Evolutionary conservation across 257 asterid species (phyloP).

Genomic region (Fraxinus americana): DNA sequence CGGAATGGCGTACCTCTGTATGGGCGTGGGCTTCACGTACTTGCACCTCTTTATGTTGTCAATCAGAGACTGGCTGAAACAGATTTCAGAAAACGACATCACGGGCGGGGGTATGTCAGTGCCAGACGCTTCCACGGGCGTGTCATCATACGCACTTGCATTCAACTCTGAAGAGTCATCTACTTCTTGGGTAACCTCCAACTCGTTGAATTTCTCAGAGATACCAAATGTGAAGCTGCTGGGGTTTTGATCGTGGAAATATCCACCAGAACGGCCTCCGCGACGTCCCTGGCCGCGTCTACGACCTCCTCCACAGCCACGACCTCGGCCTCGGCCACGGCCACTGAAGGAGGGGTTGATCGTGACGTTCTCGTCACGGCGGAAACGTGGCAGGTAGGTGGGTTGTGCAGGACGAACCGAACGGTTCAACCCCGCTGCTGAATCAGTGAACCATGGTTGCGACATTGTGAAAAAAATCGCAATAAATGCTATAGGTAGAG

Average conservation of each 20-base stretch:
- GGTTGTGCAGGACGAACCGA: slow-evolving; percentile 29
- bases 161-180: not conserved
- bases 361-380: slow-evolving; percentile 35
- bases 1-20: slow-evolving; percentile 71
- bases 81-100: slow-evolving; percentile 51
- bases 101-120: slow-evolving; percentile 60
- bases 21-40: slow-evolving; percentile 68
- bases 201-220: slow-evolving; percentile 33
- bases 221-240: slow-evolving; percentile 12
- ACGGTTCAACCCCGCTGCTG: slow-evolving; percentile 14
- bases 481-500: not conserved
- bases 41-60: slow-evolving; percentile 63
- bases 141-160: slow-evolving; percentile 27
- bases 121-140: slow-evolving; percentile 61
- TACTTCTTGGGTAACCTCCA: slow-evolving; percentile 25
- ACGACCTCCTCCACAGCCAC: slow-evolving; percentile 7
- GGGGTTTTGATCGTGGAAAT: slow-evolving; percentile 13
- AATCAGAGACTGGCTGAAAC: slow-evolving; percentile 37
- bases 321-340: slow-evolving; percentile 21
- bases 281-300: slow-evolving; percentile 9
- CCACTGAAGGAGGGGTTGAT: slow-evolving; percentile 7
- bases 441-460: slow-evolving; percentile 37
- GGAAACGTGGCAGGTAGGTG: slow-evolving; percentile 43
- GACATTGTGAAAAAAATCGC: slow-evolving; percentile 24
- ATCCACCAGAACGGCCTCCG: slow-evolving; percentile 26